Evolutionary conservation across 768 basidiomycete genomes (phyloP).

Genomic region (Kwoniella mangroviensis): DNA sequence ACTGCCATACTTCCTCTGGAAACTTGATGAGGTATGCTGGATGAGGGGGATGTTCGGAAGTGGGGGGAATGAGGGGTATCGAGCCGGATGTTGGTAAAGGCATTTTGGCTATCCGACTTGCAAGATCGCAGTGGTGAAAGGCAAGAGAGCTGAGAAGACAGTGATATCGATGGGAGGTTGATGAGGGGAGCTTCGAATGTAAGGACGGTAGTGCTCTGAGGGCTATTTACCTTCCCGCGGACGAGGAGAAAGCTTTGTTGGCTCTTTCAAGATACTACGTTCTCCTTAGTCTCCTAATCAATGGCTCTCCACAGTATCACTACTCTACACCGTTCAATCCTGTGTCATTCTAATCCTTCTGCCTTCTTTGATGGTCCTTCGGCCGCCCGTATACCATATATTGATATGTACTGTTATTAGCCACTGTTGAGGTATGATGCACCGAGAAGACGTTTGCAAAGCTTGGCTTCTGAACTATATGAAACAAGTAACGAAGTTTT

Average conservation of each 20-base stretch:
- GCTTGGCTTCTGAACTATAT: background rate
- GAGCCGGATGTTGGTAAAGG: constrained; percentile 15
- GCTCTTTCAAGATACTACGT: too few relatives aligned
- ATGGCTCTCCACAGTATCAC: background rate
- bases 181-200: too few relatives aligned
- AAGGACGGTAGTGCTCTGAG: too few relatives aligned
- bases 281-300: background rate
- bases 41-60: constrained; percentile 7
- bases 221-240: too few relatives aligned
- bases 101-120: too few relatives aligned
- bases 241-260: too few relatives aligned
- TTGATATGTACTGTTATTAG: background rate
- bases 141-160: too few relatives aligned
- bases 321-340: background rate
- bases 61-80: constrained; percentile 9
- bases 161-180: too few relatives aligned
- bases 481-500: background rate
- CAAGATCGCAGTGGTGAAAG: background rate
- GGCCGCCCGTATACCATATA: background rate
- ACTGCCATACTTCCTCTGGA: constrained; percentile 40
- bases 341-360: background rate
- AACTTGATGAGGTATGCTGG: constrained; percentile 41
- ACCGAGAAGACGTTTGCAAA: background rate
- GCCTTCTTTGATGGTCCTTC: background rate
- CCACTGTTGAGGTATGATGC: background rate